Evolutionary conservation across 768 basidiomycete species (phyloP), one percentile per base, ranked within the genome.

Genomic region (Solioccasus polychromus): DNA sequence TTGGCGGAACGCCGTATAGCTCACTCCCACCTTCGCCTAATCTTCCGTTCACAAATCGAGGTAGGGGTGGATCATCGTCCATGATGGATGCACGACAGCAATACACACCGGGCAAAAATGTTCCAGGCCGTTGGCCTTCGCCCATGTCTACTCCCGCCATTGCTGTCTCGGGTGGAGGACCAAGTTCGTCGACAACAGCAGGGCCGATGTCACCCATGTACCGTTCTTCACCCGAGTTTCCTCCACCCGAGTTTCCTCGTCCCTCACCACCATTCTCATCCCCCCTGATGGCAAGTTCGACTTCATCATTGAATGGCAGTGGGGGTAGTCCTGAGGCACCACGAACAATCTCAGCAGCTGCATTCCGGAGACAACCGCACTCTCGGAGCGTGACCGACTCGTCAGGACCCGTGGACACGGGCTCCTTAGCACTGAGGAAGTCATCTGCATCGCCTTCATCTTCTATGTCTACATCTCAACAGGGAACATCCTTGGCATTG

Each of bases 331-430:
- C 69, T 8, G 59, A 51, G 4, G 39, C 40, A 1, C 62, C 75
- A 12, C 74, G 82, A 34, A 90, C 79, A 44, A 88, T 90, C 42
- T 78, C 84, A 3, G 87, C 86, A 0, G 83, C 85, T 5, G 86
- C 86, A 20, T 90, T 90, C 66, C 78, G 75, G 55, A 71, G 83
- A 23, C 79, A 74, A 25, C 70, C 54, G 1, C 69, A 71, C 18
- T 60, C 64, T 30, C 53, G 57, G 26, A 68, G 63, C 35, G 47
- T 44, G 28, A 22, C 40, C 6, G 44, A 57, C 22, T 3, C 11
- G 17, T 30, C 37, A 35, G 60, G 60, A 8, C 57, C 67, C 8
- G 68, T 68, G 19, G 80, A 80, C 39, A 72, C 69, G 41, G 74
- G 60, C 30, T 80, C 78, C 30, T 49, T 80, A 44, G 62, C 66